Percentiles rank a stretch among this genome's conserved stretches.
Conservation (phyloP, 257 asterid genomes). For the Solanum chilense region DNA sequence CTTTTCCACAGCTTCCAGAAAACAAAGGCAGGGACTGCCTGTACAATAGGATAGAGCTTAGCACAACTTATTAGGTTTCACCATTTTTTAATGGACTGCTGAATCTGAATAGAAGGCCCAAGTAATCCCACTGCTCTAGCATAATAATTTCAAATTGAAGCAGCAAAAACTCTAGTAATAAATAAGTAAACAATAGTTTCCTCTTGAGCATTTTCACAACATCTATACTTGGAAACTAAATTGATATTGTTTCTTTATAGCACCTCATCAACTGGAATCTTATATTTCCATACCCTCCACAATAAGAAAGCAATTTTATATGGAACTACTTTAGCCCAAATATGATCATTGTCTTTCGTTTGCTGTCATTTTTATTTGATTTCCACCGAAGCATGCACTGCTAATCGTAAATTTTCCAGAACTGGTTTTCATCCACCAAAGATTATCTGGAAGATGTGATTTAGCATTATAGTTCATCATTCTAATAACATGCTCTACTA, state of each 20-base stretch:
- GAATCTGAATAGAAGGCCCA: not conserved
- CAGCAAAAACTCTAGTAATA: not conserved
- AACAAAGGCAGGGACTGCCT: not conserved
- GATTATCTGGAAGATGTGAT: not conserved
- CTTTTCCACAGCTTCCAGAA: not conserved
- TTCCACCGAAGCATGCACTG: not conserved
- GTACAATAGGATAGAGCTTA: too few species aligned
- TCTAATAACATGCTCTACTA: not conserved
- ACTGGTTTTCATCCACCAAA: not conserved
- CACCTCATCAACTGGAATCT: not conserved
- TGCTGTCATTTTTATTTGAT: not conserved
- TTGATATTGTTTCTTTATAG: not conserved
- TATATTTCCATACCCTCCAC: too few species aligned
- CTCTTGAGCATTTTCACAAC: not conserved
- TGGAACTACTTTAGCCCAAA: not conserved
- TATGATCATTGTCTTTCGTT: not conserved
- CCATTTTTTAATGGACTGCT: not conserved
- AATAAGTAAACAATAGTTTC: not conserved
- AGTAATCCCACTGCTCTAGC: not conserved
- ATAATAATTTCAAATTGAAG: too few species aligned
- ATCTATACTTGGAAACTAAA: not conserved
- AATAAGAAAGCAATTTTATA: too few species aligned
- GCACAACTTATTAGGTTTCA: not conserved
- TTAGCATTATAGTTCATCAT: not conserved
- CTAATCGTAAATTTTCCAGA: too few species aligned